These are phyloP conservation scores for Calonectria naviculata DNA, from an alignment of 2,329 filamentous ascomycete genomes.

Conservation along the genomic window DNA sequence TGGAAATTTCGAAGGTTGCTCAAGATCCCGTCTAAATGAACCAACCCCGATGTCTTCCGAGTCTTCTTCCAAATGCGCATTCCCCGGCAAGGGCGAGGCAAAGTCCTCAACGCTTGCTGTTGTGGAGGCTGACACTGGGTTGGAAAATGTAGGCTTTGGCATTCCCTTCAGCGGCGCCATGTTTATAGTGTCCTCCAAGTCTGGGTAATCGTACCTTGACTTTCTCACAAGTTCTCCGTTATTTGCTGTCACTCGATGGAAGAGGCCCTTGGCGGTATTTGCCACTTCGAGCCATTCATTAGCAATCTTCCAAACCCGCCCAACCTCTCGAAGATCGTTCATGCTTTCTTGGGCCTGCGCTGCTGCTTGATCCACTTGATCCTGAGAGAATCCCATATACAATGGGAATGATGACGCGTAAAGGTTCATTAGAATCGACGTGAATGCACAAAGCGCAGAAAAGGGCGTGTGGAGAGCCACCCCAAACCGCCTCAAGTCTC, in stretches of 20 bases:
- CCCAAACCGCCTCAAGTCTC: slow-evolving; percentile 32
- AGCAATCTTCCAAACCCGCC: slow-evolving; percentile 33
- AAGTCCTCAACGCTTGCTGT: neutral
- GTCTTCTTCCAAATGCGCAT: neutral
- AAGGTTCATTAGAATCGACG: slow-evolving; percentile 25
- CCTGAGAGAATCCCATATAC: slow-evolving; percentile 29
- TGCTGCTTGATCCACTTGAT: slow-evolving; percentile 14
- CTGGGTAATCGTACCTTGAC: slow-evolving; percentile 39
- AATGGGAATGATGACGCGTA: slow-evolving; percentile 35
- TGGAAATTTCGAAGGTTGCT: neutral
- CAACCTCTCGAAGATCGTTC: slow-evolving; percentile 25
- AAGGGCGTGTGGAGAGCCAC: slow-evolving; percentile 36
- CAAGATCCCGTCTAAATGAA: neutral
- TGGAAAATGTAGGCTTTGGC: slow-evolving; percentile 31
- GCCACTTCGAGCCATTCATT: slow-evolving; percentile 40
- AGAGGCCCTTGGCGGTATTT: slow-evolving; percentile 32
- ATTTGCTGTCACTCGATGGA: slow-evolving; percentile 16
- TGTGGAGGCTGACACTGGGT: neutral
- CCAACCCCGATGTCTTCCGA: neutral
- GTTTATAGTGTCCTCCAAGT: slow-evolving; percentile 38
- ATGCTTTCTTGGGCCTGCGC: slow-evolving; percentile 28
- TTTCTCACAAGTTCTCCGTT: slow-evolving; percentile 18
- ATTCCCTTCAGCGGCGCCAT: slow-evolving; percentile 37
- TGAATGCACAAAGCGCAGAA: slow-evolving; percentile 35
- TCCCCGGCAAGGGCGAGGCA: neutral